A percentile compares a stretch with the other conserved stretches of the same genome.
Evolutionary conservation across 2,329 filamentous ascomycete genomes (phyloP).

Genomic region (Gyromitra esculenta): DNA sequence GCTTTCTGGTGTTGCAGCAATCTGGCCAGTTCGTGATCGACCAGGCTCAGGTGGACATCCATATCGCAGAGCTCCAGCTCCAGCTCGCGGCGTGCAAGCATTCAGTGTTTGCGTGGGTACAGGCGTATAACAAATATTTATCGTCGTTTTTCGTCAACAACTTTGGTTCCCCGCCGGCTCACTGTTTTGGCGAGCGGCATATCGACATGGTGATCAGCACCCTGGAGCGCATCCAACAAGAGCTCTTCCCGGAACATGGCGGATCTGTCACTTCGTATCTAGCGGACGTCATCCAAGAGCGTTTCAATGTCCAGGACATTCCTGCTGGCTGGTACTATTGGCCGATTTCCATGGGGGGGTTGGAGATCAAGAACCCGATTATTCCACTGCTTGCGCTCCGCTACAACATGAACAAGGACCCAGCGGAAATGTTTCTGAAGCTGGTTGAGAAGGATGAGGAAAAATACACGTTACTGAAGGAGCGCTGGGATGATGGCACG

Average conservation of each 20-base stretch:
- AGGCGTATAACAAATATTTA: slow-evolving; percentile 70
- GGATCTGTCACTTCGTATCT: slow-evolving; percentile 68
- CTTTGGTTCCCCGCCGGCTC: slow-evolving; percentile 65
- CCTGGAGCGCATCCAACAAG: slow-evolving; percentile 66
- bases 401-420: slow-evolving; percentile 58
- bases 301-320: slow-evolving; percentile 65
- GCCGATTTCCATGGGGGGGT: slow-evolving; percentile 63
- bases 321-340: slow-evolving; percentile 65
- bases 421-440: slow-evolving; percentile 58
- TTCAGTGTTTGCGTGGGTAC: slow-evolving; percentile 67
- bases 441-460: slow-evolving; percentile 60
- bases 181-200: slow-evolving; percentile 67
- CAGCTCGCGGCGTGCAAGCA: slow-evolving; percentile 69
- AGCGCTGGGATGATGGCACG: slow-evolving; percentile 58
- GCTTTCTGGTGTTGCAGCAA: slow-evolving; percentile 68
- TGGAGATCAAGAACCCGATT: slow-evolving; percentile 64
- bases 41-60: slow-evolving; percentile 68
- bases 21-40: slow-evolving; percentile 70
- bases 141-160: slow-evolving; percentile 69
- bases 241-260: slow-evolving; percentile 63
- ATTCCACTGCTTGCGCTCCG: slow-evolving; percentile 62
- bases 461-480: slow-evolving; percentile 60
- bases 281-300: slow-evolving; percentile 65
- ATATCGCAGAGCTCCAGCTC: slow-evolving; percentile 69
- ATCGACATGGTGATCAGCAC: slow-evolving; percentile 68